A percentile compares a stretch with the other conserved stretches of the same genome.
These are phyloP conservation scores for Nicotiana tabacum DNA, from an alignment of 257 asterid species.

Conservation along the genomic window DNA sequence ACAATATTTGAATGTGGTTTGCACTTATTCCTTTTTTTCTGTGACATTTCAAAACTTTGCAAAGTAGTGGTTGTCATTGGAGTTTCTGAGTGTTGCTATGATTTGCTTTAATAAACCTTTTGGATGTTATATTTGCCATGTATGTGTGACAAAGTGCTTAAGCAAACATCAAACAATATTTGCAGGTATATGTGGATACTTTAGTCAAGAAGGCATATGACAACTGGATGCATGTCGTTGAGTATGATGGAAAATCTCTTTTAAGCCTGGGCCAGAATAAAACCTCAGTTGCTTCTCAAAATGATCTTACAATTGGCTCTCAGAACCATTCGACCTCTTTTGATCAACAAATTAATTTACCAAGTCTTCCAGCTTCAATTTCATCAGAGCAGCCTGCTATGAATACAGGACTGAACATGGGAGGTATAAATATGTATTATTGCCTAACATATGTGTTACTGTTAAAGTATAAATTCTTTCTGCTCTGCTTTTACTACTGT, in stretches of 20 bases:
- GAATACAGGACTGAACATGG: slow-evolving; percentile 46
- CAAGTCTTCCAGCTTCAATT: slow-evolving; percentile 51
- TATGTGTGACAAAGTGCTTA: background rate
- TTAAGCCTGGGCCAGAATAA: slow-evolving; percentile 47
- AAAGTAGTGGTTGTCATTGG: background rate
- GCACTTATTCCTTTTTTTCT: background rate
- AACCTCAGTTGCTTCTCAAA: slow-evolving; percentile 32
- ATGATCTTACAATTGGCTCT: slow-evolving; percentile 34
- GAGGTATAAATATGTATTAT: slow-evolving; percentile 42
- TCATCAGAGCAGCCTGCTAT: slow-evolving; percentile 48
- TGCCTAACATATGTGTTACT: background rate
- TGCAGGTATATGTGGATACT: slow-evolving; percentile 73
- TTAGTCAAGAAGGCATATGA: slow-evolving; percentile 93
- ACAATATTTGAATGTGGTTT: background rate
- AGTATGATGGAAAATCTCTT: slow-evolving; percentile 87
- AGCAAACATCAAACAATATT: slow-evolving; percentile 9
- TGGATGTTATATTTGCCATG: background rate
- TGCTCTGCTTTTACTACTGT: background rate
- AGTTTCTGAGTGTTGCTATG: background rate
- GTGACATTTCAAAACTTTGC: background rate
- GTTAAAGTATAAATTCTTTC: background rate
- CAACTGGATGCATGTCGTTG: slow-evolving; percentile 81
- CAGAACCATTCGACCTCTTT: slow-evolving; percentile 47
- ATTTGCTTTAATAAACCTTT: background rate
- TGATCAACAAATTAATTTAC: slow-evolving; percentile 47